Evolutionary conservation across 148 eudicot species (phyloP), one percentile per base, ranked within the genome.

Genomic region (Talinum fruticosum): DNA sequence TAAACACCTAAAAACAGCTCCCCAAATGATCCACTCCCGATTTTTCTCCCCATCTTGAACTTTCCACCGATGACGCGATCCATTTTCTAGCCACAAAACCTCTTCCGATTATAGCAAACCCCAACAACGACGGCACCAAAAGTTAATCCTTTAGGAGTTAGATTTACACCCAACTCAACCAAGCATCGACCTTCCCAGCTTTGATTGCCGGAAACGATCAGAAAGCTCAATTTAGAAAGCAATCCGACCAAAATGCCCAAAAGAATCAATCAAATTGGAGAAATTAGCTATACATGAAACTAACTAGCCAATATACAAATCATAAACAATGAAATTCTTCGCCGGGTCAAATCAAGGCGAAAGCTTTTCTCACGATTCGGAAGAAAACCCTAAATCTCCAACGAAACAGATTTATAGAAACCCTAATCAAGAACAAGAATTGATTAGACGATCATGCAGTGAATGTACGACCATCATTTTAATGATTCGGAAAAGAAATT

Each of bases 11-110:
- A 84, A 90, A 82, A 91, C 34, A 93, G 89, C 89, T 93, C 97
- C 73, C 97, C 97, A 83, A 93, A 93, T 81, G 97, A 93, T 49
- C 97, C 97, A 85, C 93, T 89, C 32, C 97, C 97, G 77, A 93
- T 93, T 84, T 93, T 93, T 79, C 90, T 89, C 68, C 95, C 97
- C 83, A 87, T 77, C 86, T 88, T 93, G 77, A 89, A 93, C 85
- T 90, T 93, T 61, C 88, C 91, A 73, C 92, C 95, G 80, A 93
- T 74, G 69, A 93, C 77, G 57, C 76, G 93, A 88, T 90, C 97
- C 97, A 93, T 93, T 69, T 75, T 88, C 34, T 24, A 33, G 66
- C 57, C 32, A 16, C 38, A 19, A 66, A 59, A 7, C 45, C 26
- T 30, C 34, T 23, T 78, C 45, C 78, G 49, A 73, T 66, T 36